Evolutionary conservation across 257 asterid genomes (phyloP).

Genomic region (Nicotiana noctiflora): DNA sequence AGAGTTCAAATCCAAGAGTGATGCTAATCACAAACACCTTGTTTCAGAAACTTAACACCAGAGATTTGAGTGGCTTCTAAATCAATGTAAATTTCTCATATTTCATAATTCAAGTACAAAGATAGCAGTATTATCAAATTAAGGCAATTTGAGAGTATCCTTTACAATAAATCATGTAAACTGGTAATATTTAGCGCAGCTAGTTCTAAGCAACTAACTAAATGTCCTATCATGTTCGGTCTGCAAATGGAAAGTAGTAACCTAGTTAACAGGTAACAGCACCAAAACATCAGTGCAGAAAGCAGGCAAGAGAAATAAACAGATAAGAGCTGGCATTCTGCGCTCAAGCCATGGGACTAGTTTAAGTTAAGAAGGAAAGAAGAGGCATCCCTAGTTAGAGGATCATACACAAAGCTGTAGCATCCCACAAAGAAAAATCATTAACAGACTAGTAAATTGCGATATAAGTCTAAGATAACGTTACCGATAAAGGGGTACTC

Average conservation of each 20-base stretch:
- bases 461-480: background rate
- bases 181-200: too few relatives aligned
- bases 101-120: background rate
- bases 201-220: background rate
- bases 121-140: background rate
- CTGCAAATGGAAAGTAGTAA: background rate
- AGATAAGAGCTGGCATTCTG: background rate
- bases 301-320: background rate
- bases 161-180: too few relatives aligned
- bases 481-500: slow-evolving; percentile 3
- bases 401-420: background rate
- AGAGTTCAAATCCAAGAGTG: background rate
- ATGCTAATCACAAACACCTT: background rate
- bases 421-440: background rate
- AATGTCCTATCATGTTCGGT: background rate
- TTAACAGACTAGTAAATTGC: background rate
- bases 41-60: background rate
- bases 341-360: background rate
- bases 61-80: background rate
- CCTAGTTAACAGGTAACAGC: background rate
- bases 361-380: background rate
- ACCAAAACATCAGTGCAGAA: background rate
- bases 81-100: background rate
- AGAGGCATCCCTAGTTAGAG: background rate
- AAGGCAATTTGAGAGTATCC: background rate